phyloP scores from a whole-genome alignment of 2,329 filamentous ascomycete species.

The Annulohypoxylon truncatum region DNA sequence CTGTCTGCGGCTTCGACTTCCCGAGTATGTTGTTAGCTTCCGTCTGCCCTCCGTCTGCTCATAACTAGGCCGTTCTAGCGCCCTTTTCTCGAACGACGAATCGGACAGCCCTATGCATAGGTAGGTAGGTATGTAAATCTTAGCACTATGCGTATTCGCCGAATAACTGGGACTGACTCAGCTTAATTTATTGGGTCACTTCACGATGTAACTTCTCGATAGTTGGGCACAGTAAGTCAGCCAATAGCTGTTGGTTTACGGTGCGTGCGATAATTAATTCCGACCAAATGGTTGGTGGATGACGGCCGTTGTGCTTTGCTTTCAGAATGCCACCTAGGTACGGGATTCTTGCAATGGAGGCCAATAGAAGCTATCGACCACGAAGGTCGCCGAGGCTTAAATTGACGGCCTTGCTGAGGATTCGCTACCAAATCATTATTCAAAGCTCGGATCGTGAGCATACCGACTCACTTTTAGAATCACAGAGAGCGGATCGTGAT shows the following conservation, averaged over 20 bases:
- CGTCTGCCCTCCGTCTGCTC: not conserved
- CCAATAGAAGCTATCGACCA: not conserved
- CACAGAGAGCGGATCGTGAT: not conserved
- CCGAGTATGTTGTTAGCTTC: not conserved
- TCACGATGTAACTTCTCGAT: not conserved
- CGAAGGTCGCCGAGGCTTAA: not conserved
- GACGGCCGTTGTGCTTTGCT: not conserved
- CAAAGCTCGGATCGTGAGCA: not conserved
- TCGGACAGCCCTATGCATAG: not conserved
- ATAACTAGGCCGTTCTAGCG: not conserved
- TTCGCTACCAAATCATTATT: not conserved
- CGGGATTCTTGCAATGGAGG: not conserved
- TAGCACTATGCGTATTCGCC: not conserved
- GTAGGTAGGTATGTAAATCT: too few species aligned
- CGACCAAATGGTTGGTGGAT: not conserved
- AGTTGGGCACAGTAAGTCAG: slow-evolving; percentile 3
- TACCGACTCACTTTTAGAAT: not conserved
- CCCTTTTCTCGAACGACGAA: not conserved
- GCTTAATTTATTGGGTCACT: not conserved
- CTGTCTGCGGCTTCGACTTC: not conserved
- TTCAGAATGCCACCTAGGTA: not conserved
- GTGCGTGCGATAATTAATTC: not conserved
- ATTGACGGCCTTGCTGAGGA: not conserved
- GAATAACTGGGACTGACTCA: not conserved
- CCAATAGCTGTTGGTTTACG: not conserved